Base-by-base conservation (phyloP, 768 basidiomycete genomes). In the Artomyces pyxidatus region DNA sequence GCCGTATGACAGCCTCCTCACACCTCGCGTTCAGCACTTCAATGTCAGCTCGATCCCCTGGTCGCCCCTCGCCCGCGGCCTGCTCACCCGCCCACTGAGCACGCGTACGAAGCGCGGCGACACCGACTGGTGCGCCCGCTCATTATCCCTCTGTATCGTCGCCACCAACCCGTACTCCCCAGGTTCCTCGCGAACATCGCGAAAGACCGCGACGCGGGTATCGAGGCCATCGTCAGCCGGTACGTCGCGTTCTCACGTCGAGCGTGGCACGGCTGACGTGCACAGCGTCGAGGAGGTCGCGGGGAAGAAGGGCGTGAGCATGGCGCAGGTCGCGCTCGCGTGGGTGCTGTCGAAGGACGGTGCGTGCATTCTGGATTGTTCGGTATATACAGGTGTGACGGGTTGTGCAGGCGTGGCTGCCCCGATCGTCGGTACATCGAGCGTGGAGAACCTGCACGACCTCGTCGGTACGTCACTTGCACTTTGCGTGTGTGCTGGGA, bases 341-440 rank as follows among this genome's bases (percentile, higher is more conserved):
- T 77, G 75, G 75, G 53, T 61, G 1, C 45, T 60, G 19, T 49
- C 50, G 3, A 71, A 72, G 44, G 44, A 60, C 66, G 11, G 59
- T 35, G 50, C 53, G 3, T 37, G 51, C 23, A 53, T 54, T 19
- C 56, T 59, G 25, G 47, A 32, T 3, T 19, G n/a, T 3, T 3
- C 8, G 2, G 10, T n/a, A n/a, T n/a, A n/a, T n/a, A n/a, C 12
- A 65, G 63, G 9, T 84, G 77, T 45, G 79, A 82, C 11, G 73
- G n/a, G n/a, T n/a, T n/a, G n/a, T n/a, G n/a, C n/a, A n/a, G 44
- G 45, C n/a, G 45, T 43, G 16, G 35, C 44, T 9, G 45, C 53
- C 2, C 53, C 53, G 11, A 17, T 54, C 27, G 26, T 54, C 32
- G 53, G 53, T 6, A 29, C 45, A 19, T 51, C 53, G 12, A 51